These are phyloP conservation scores for Fusarium albidum DNA, from an alignment of 2,329 filamentous ascomycete genomes.

Conservation along the genomic window DNA sequence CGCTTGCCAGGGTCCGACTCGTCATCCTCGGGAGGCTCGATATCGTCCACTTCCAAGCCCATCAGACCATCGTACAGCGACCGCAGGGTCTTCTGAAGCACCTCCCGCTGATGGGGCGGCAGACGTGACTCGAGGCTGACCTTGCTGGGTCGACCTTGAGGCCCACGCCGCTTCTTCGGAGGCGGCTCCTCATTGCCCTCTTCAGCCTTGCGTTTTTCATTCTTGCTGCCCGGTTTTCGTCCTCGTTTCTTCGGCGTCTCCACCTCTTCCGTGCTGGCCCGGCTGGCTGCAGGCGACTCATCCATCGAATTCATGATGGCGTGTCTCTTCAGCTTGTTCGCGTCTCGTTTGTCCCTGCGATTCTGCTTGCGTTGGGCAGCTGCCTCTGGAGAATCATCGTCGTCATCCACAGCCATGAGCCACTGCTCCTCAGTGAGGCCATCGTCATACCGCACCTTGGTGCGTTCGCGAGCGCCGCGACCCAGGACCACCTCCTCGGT, in stretches of 20 bases:
- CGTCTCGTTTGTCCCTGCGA: constrained; percentile 79
- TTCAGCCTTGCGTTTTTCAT: constrained; percentile 88
- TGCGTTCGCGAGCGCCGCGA: constrained; percentile 93
- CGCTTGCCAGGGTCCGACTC: constrained; percentile 71
- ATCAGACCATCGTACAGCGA: constrained; percentile 82
- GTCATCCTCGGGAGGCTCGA: constrained; percentile 64
- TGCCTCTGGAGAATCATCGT: constrained; percentile 92
- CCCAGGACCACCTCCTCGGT: constrained; percentile 78
- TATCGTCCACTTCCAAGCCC: constrained; percentile 81
- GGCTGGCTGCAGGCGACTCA: constrained; percentile 81
- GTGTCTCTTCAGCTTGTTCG: constrained; percentile 74
- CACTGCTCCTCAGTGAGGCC: constrained; percentile 98
- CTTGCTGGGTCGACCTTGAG: constrained; percentile 74
- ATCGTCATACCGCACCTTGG: constrained; percentile 94
- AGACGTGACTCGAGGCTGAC: constrained; percentile 59
- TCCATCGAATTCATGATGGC: constrained; percentile 51
- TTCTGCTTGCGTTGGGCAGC: constrained; percentile 91
- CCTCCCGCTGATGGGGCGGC: constrained; percentile 72
- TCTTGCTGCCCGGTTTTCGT: constrained; percentile 77
- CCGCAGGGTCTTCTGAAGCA: constrained; percentile 82
- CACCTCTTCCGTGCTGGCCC: constrained; percentile 82
- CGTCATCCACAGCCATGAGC: constrained; percentile 96
- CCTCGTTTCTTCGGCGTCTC: constrained; percentile 83
- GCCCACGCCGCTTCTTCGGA: constrained; percentile 79
- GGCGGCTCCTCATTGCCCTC: constrained; percentile 80